Base-by-base conservation (phyloP, 2,329 filamentous ascomycete genomes). In the Cytospora mali region DNA sequence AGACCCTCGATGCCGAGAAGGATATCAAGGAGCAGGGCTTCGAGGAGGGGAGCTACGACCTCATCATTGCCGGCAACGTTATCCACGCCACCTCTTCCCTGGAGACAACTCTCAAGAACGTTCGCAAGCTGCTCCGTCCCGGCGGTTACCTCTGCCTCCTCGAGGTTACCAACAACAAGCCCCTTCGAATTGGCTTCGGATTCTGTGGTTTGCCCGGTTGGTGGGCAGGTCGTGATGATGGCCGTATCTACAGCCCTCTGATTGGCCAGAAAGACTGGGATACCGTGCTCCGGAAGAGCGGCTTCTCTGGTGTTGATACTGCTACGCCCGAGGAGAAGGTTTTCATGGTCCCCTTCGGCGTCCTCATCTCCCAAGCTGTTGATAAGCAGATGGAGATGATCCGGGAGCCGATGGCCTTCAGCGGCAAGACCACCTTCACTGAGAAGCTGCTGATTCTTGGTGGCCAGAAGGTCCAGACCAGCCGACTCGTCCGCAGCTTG, bases 91-190 rank as follows among this genome's bases (percentile, higher is more conserved):
- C 77, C 1, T 13, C 28, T 1, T 48, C 55, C 62, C 51, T 75
- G 63, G 66, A 61, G 50, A 48, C 68, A 52, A 73, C 68, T 33
- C 65, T 73, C 42, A 28, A 35, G 4, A 75, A 80, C 57, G 66
- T 75, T 0, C 73, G 78, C 0, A 65, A 64, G 0, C 66, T 81
- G 0, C 68, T 81, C 0, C 77, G 75, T 25, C 77, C 81, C 0
- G 79, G 76, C 1, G 82, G 81, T 0, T 75, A 77, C 42, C 69
- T 85, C 0, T 39, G 83, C 1, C 53, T 82, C 0, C 62, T 77
- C 6, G 81, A 84, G 62, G 66, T 77, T 2, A 72, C 70, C 1
- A 51, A 63, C 4, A 67, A 62, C 14, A 46, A 48, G 68, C 29
- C 46, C 28, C 27, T 60, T 3, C 58, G 68, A 0, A 52, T 65